These are phyloP conservation scores for Torulaspora maleeae DNA, from an alignment of 805 yeast genomes.

Conservation along the genomic window DNA sequence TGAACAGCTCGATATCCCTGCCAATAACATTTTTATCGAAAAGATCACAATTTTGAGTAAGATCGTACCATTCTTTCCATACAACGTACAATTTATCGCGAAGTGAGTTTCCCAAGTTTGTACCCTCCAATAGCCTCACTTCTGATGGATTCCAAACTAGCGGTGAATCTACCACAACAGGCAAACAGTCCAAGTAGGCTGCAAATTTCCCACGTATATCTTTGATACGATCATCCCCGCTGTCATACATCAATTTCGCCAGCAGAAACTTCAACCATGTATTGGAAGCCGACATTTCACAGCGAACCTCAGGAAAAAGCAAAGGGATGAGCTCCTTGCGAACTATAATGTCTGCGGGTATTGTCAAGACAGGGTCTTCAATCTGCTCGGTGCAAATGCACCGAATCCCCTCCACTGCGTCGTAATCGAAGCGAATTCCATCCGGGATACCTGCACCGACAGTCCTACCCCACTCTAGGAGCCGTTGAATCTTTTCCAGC, in stretches of 20 bases:
- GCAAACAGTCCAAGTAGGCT: constrained; percentile 51
- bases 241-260: constrained; percentile 41
- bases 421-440: constrained; percentile 34
- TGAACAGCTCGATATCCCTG: constrained; percentile 19
- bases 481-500: constrained; percentile 1
- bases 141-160: constrained; percentile 58
- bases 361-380: constrained; percentile 24
- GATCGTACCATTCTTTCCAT: constrained; percentile 57
- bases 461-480: constrained; percentile 38
- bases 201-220: constrained; percentile 26
- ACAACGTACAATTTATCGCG: constrained; percentile 44
- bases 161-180: constrained; percentile 49
- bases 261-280: constrained; percentile 38
- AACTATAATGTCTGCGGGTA: constrained; percentile 35
- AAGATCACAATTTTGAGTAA: not conserved
- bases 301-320: constrained; percentile 20
- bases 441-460: constrained; percentile 38
- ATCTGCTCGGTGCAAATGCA: constrained; percentile 29
- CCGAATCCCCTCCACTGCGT: constrained; percentile 37
- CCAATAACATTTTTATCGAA: constrained; percentile 4
- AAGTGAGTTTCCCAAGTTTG: constrained; percentile 58
- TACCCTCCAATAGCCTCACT: constrained; percentile 49
- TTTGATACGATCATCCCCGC: constrained; percentile 3
- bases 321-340: constrained; percentile 22
- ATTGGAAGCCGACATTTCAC: constrained; percentile 24